These are phyloP conservation scores for Yamadazyma laniorum DNA, from an alignment of 805 yeast genomes.

Conservation along the genomic window DNA sequence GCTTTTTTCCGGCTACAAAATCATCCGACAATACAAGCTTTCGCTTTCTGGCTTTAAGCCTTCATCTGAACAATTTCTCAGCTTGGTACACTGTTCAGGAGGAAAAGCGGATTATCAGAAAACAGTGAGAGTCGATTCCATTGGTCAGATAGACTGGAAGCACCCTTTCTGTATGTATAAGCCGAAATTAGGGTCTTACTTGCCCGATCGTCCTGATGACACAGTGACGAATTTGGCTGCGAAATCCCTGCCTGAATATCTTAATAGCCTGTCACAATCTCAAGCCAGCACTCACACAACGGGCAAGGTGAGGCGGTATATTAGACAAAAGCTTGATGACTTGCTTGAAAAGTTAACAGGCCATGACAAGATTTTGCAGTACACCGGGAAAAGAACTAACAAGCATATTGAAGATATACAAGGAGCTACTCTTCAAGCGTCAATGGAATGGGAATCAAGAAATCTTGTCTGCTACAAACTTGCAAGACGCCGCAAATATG, in stretches of 20 bases:
- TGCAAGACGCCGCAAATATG: conserved; percentile 55
- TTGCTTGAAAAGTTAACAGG: conserved; percentile 17
- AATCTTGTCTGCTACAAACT: conserved; percentile 51
- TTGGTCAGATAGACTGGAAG: conserved; percentile 49
- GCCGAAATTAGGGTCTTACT: conserved; percentile 21
- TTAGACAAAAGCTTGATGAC: conserved; percentile 18
- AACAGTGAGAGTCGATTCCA: conserved; percentile 24
- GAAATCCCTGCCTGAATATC: not conserved
- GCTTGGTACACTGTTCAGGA: conserved; percentile 49
- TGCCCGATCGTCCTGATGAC: conserved; percentile 12
- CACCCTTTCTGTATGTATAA: conserved; percentile 45
- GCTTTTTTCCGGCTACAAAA: conserved; percentile 56
- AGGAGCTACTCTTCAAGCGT: conserved; percentile 17
- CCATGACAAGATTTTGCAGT: conserved; percentile 16
- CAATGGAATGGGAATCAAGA: conserved; percentile 23
- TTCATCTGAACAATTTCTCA: conserved; percentile 42
- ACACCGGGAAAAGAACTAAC: conserved; percentile 19
- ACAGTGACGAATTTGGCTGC: conserved; percentile 9
- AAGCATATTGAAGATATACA: conserved; percentile 18
- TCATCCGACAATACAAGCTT: conserved; percentile 47
- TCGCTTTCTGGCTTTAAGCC: conserved; percentile 25
- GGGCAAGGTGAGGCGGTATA: conserved; percentile 2
- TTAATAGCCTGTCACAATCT: not conserved
- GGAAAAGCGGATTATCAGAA: conserved; percentile 50
- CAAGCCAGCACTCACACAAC: not conserved